phyloP scores from a whole-genome alignment of 768 basidiomycete species.

The Megacollybia marginata region DNA sequence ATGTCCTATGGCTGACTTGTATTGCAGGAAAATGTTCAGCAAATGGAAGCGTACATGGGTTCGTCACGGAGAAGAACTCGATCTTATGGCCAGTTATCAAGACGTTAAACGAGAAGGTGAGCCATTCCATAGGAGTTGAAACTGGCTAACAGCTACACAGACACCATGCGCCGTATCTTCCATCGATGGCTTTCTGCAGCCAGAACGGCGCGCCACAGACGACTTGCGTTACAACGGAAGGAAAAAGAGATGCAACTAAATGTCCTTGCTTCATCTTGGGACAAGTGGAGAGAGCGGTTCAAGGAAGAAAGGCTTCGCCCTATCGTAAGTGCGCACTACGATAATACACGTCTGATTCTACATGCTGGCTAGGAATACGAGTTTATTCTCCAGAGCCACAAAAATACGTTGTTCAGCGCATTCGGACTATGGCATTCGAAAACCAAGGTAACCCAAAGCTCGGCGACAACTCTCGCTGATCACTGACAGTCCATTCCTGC shows the following conservation, averaged over 20 bases:
- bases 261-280: conserved; percentile 55
- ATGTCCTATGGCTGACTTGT: not conserved
- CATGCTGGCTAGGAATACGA: conserved; percentile 42
- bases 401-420: conserved; percentile 54
- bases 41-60: conserved; percentile 63
- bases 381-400: conserved; percentile 50
- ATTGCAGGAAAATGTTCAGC: conserved; percentile 44
- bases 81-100: conserved; percentile 79
- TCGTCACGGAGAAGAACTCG: conserved; percentile 63
- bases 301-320: conserved; percentile 58
- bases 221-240: conserved; percentile 48
- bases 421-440: conserved; percentile 72
- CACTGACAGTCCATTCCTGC: conserved; percentile 63
- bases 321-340: conserved; percentile 35
- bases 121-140: not conserved
- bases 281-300: conserved; percentile 73
- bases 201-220: conserved; percentile 54
- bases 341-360: conserved; percentile 1
- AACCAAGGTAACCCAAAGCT: conserved; percentile 45
- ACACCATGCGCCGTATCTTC: conserved; percentile 61
- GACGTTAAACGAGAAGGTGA: conserved; percentile 75
- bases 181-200: conserved; percentile 60
- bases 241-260: conserved; percentile 55
- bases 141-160: conserved; percentile 24
- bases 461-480: not conserved